Percentiles rank a stretch among this genome's conserved stretches.
These are phyloP conservation scores for Oryza brachyantha DNA, from an alignment of 176 grass and related monocot genomes.

Conservation along the genomic window DNA sequence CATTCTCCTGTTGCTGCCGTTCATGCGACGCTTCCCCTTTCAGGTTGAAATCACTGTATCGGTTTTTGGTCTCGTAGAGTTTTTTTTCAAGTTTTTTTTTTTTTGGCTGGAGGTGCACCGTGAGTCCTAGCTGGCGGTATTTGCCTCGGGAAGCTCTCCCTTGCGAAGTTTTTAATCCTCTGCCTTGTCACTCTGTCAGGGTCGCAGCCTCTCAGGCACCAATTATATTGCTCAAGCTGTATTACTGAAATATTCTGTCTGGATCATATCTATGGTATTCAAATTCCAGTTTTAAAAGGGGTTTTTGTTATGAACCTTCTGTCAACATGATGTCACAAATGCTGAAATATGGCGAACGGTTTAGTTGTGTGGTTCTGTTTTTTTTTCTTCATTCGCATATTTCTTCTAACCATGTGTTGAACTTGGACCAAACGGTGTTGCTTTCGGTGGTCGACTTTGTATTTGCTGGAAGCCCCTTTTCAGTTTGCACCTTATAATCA, in stretches of 20 bases:
- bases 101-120: neutral
- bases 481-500: neutral
- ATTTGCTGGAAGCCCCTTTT: constrained; percentile 11
- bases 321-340: neutral
- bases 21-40: neutral
- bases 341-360: neutral
- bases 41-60: neutral
- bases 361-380: neutral
- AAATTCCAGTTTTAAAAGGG: neutral
- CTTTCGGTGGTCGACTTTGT: constrained; percentile 11
- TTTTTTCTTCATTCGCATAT: neutral
- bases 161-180: neutral
- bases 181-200: neutral
- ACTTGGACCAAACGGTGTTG: neutral
- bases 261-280: neutral
- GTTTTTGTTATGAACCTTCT: neutral
- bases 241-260: neutral
- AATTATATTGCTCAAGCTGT: neutral
- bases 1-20: neutral
- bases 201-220: neutral
- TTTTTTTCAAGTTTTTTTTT: neutral
- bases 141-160: constrained; percentile 9
- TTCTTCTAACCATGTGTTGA: neutral
- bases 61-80: neutral
- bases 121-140: neutral